Conservation (phyloP, 2,329 filamentous ascomycete genomes). For the Cadophora gregata region DNA sequence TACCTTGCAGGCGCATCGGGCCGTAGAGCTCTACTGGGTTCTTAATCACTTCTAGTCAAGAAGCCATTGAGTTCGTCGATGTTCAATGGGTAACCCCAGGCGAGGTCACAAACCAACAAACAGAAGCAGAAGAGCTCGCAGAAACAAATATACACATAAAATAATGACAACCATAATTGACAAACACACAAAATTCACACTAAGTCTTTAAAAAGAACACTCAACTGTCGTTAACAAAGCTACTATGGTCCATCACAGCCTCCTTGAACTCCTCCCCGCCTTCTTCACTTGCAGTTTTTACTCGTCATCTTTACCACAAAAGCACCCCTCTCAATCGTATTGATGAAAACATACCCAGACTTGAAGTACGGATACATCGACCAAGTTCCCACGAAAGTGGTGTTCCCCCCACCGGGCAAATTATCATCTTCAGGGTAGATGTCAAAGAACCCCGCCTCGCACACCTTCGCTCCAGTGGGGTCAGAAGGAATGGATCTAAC, state of each 20-base stretch:
- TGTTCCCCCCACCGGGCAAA: constrained; percentile 41
- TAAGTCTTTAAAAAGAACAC: no score
- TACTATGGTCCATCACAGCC: not conserved
- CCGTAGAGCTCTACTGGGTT: no score
- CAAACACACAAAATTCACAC: no score
- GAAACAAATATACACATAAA: no score
- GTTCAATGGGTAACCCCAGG: no score
- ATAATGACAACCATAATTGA: no score
- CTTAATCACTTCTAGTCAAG: no score
- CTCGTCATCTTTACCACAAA: constrained; percentile 26
- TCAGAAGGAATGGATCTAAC: constrained; percentile 48
- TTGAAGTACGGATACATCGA: constrained; percentile 48
- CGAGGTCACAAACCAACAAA: no score
- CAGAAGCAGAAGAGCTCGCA: no score
- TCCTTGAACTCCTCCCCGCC: not conserved
- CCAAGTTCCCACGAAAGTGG: constrained; percentile 53
- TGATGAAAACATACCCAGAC: constrained; percentile 46
- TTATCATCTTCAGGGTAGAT: constrained; percentile 39
- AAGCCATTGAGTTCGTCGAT: no score
- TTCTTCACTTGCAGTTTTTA: constrained; percentile 1
- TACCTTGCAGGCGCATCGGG: no score
- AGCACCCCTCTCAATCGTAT: constrained; percentile 51
- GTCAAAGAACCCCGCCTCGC: constrained; percentile 47
- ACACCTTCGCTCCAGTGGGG: constrained; percentile 47
- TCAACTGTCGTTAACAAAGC: no score